phyloP scores from a whole-genome alignment of 257 asterid genomes.

The Catharanthus roseus region DNA sequence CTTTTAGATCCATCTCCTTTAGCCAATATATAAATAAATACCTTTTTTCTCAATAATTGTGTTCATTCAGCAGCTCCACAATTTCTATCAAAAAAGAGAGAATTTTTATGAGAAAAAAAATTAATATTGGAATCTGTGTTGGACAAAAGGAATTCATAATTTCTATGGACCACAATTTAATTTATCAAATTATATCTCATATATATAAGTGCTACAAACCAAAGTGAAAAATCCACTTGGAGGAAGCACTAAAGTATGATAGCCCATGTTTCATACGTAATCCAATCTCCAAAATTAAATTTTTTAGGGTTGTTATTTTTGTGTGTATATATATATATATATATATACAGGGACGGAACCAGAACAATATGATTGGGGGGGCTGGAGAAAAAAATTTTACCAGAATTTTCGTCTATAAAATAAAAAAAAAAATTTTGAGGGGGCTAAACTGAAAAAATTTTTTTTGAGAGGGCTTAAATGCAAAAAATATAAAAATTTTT shows the following conservation, averaged over 20 bases:
- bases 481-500: too few relatives aligned
- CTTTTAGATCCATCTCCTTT: neutral
- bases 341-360: too few relatives aligned
- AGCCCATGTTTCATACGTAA: conserved; percentile 13
- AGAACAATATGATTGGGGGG: too few relatives aligned
- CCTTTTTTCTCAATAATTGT: neutral
- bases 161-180: conserved; percentile 3
- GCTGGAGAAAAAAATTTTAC: too few relatives aligned
- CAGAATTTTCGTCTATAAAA: too few relatives aligned
- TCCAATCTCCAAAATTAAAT: neutral
- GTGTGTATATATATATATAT: too few relatives aligned
- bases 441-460: too few relatives aligned
- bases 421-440: too few relatives aligned
- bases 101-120: neutral
- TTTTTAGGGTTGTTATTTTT: too few relatives aligned
- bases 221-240: neutral
- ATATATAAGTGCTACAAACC: neutral
- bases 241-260: neutral
- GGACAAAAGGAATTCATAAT: conserved; percentile 7
- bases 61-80: conserved; percentile 8
- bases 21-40: too few relatives aligned
- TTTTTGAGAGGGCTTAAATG: too few relatives aligned
- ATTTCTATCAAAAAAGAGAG: neutral
- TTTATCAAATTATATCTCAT: conserved; percentile 8
- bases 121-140: neutral